Percentiles rank a stretch among this genome's conserved stretches.
phyloP scores from a whole-genome alignment of 768 basidiomycete genomes.

The Amanita rimosa region DNA sequence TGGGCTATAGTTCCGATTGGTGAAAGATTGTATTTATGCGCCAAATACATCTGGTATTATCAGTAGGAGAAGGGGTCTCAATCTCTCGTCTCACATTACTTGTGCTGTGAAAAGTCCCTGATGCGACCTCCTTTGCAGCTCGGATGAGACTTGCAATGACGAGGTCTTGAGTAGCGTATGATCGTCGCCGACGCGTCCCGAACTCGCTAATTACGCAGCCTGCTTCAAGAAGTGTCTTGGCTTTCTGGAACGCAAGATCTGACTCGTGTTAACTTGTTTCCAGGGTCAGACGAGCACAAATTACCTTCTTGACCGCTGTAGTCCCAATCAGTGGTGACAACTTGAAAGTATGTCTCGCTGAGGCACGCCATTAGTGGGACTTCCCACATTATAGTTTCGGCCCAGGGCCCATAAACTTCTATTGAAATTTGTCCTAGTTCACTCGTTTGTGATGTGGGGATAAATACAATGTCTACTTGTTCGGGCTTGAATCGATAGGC shows the following conservation, averaged over 20 bases:
- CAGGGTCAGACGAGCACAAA: not conserved
- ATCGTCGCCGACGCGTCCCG: constrained; percentile 75
- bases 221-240: constrained; percentile 41
- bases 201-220: constrained; percentile 78
- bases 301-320: constrained; percentile 74
- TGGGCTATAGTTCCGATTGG: constrained; percentile 82
- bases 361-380: constrained; percentile 90
- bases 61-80: not conserved
- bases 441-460: constrained; percentile 40
- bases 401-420: constrained; percentile 62
- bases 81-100: constrained; percentile 61
- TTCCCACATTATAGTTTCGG: constrained; percentile 88
- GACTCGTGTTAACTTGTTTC: not conserved
- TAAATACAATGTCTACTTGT: constrained; percentile 57
- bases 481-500: constrained; percentile 62
- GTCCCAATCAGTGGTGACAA: constrained; percentile 70
- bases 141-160: constrained; percentile 59
- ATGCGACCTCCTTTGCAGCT: constrained; percentile 41
- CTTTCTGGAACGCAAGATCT: constrained; percentile 75
- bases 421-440: constrained; percentile 60
- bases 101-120: constrained; percentile 66
- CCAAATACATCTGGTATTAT: constrained; percentile 63
- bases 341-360: constrained; percentile 80
- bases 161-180: constrained; percentile 63
- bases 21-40: constrained; percentile 52